A percentile compares a stretch with the other conserved stretches of the same genome.
These are phyloP conservation scores for Pyrenula aspistea DNA, from an alignment of 495 filamentous ascomycete species.

Conservation along the genomic window DNA sequence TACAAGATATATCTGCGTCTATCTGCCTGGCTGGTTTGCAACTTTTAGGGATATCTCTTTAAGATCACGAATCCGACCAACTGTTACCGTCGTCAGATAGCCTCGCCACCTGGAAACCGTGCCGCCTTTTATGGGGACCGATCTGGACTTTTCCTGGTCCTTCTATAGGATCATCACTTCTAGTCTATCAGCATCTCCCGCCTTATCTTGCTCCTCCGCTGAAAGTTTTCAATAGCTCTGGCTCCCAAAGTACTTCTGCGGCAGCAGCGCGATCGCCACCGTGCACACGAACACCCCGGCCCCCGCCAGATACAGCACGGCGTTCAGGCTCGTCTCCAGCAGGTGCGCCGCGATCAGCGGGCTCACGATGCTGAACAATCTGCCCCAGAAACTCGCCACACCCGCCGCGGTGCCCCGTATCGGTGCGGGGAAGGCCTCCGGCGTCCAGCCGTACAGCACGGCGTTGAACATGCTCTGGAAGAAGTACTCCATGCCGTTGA, in stretches of 20 bases:
- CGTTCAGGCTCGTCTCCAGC: slow-evolving; percentile 17
- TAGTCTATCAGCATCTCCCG: too few relatives aligned
- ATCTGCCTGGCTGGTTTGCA: too few relatives aligned
- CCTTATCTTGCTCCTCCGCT: not conserved
- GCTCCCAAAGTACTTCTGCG: slow-evolving; percentile 16
- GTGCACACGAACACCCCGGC: slow-evolving; percentile 29
- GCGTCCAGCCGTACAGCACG: slow-evolving; percentile 34
- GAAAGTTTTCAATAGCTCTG: slow-evolving; percentile 11
- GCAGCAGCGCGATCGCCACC: slow-evolving; percentile 23
- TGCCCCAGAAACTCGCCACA: slow-evolving; percentile 33
- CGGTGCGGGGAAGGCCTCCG: slow-evolving; percentile 30
- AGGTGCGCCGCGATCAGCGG: slow-evolving; percentile 27
- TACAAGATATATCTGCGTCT: too few relatives aligned
- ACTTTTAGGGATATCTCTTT: too few relatives aligned
- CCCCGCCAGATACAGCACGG: slow-evolving; percentile 29
- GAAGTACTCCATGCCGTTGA: slow-evolving; percentile 35
- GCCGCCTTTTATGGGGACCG: too few relatives aligned
- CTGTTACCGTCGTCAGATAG: too few relatives aligned
- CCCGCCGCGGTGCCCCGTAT: slow-evolving; percentile 33
- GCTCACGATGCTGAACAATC: slow-evolving; percentile 29
- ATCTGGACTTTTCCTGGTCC: too few relatives aligned
- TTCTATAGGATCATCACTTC: too few relatives aligned
- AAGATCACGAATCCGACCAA: too few relatives aligned
- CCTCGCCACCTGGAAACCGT: too few relatives aligned
- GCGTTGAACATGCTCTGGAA: slow-evolving; percentile 38